A percentile compares a stretch with the other conserved stretches of the same genome.
Conservation (phyloP, 441 rosid species). For the Populus hybrid region DNA sequence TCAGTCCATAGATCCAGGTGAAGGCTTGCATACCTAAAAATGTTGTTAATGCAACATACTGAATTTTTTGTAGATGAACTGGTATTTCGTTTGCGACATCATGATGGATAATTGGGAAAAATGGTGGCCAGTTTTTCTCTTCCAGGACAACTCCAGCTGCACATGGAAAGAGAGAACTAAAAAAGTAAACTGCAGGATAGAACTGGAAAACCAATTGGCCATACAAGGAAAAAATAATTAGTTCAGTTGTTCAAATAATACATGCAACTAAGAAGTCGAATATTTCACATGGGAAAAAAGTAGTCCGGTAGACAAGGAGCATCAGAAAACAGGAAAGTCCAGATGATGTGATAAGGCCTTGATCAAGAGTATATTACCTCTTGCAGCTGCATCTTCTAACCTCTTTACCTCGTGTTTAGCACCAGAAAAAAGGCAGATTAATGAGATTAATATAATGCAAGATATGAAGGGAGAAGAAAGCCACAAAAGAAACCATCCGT, state of each 20-base stretch:
- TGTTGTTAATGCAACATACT: slow-evolving; percentile 79
- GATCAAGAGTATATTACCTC: slow-evolving; percentile 43
- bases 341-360: not conserved
- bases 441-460: slow-evolving; percentile 8
- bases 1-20: not conserved
- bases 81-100: slow-evolving; percentile 93
- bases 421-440: slow-evolving; percentile 16
- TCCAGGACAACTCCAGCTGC: slow-evolving; percentile 86
- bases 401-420: slow-evolving; percentile 61
- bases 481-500: not conserved
- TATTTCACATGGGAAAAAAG: not conserved
- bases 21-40: slow-evolving; percentile 48
- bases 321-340: not conserved
- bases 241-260: not conserved
- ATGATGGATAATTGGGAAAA: slow-evolving; percentile 90
- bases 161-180: slow-evolving; percentile 19
- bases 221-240: not conserved
- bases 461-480: slow-evolving; percentile 4
- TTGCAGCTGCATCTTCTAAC: slow-evolving; percentile 86
- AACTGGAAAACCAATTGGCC: slow-evolving; percentile 4
- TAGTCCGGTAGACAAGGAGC: not conserved
- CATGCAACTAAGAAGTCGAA: not conserved
- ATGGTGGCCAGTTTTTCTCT: slow-evolving; percentile 94
- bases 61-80: slow-evolving; percentile 73
- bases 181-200: slow-evolving; percentile 2